Base-by-base conservation (phyloP, 1,284 basidiomycete genomes). In the Singerocomus inundabilis region DNA sequence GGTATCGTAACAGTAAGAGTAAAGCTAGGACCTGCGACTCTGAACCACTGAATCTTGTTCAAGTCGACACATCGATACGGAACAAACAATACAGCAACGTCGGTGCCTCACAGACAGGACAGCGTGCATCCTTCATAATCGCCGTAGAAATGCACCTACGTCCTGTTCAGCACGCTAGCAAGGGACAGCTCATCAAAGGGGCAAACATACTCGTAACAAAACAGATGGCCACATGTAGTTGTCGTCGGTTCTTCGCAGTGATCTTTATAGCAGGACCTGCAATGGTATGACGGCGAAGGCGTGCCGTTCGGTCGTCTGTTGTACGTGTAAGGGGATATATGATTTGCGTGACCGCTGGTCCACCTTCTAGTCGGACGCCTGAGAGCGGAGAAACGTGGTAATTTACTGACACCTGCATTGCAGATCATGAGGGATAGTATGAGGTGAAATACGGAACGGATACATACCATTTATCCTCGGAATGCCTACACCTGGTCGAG, bases 221-320 rank as follows among this genome's bases (percentile, higher is more conserved):
- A 68, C 34, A 68, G 39, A 30, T 68, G 66, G 0, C 66, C 66
- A 39, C 66, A 68, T 43, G 65, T 70, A 12, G 69, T 71, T 44
- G 66, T 68, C 44, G 69, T 68, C 46, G 67, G 64, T 44, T 61
- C 65, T n/a, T 70, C 66, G 31, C 66, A 70, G 42, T 64, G 52
- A 37, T 63, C 56, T 36, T 32, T 58, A 37, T 66, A 59, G 48
- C 66, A 68, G n/a, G 55, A 51, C 43, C 69, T 66, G 34, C 66
- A 68, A 40, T 68, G 69, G 30, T 67, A 70, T 12, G 63, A 68
- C 2, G 53, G 44, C 12, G 47, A 18, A 6, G 62, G 48, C 4
- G 31, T 18, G 26, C 38, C 54, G 15, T 53, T 57, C 36, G 49
- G 0, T 9, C 57, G 59, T 44, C 53, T 53, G 32, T 42, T 51